phyloP scores from a whole-genome alignment of 495 filamentous ascomycete genomes.

The Hypoxylon fuscum region DNA sequence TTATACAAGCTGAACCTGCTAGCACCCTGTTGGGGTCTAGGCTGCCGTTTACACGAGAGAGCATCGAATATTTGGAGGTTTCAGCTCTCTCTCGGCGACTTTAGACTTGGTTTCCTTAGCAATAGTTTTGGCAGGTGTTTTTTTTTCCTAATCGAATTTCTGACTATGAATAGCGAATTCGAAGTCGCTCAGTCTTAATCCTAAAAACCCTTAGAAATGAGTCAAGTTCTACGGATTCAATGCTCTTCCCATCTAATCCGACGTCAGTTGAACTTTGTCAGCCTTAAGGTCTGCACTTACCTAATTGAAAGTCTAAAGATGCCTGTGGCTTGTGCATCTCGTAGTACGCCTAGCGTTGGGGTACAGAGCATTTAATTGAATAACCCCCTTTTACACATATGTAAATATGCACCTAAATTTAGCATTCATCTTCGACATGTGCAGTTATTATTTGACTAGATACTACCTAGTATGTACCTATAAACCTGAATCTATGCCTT shows the following conservation, averaged over 20 bases:
- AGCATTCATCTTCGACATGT: no score
- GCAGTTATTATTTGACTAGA: no score
- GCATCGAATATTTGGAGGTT: conserved; percentile 44
- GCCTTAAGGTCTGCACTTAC: conserved; percentile 10
- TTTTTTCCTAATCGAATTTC: conserved; percentile 1
- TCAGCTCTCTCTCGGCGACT: conserved; percentile 15
- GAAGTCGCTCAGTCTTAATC: not conserved
- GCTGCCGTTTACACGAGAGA: conserved; percentile 37
- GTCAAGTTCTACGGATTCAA: conserved; percentile 7
- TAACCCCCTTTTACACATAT: conserved; percentile 1
- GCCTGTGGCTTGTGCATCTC: not conserved
- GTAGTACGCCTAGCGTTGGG: not conserved
- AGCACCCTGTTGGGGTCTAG: conserved; percentile 47
- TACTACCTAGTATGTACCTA: no score
- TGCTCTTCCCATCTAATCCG: conserved; percentile 10
- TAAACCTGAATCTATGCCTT: no score
- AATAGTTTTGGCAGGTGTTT: not conserved
- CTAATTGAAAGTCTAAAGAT: not conserved
- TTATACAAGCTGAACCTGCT: conserved; percentile 30
- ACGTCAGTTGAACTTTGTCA: conserved; percentile 25
- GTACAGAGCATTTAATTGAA: not conserved
- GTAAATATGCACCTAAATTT: not conserved
- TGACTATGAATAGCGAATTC: not conserved
- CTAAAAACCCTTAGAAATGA: conserved; percentile 4
- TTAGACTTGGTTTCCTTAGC: not conserved